These are phyloP conservation scores for Symbiodinium natans DNA, from an alignment of 73 alveolate genomes.

Conservation along the genomic window DNA sequence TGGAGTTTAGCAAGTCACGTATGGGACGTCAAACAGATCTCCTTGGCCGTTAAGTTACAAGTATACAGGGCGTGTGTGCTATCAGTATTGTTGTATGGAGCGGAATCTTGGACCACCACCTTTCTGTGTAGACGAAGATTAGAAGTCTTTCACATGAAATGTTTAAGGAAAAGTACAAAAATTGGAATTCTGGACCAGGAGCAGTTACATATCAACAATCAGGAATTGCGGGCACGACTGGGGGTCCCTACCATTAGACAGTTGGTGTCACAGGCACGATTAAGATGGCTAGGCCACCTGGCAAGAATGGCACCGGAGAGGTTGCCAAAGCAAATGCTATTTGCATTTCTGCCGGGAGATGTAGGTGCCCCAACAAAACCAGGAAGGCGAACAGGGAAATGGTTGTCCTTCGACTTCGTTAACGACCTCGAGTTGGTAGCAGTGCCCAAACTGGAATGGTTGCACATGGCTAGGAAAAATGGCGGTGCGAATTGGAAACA, in stretches of 20 bases:
- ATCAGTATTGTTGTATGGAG: conserved; percentile 24
- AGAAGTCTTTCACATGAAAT: background rate
- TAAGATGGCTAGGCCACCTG: conserved; percentile 37
- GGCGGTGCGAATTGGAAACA: background rate
- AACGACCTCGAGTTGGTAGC: background rate
- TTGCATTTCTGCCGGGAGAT: background rate
- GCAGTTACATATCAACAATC: background rate
- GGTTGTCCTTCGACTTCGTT: background rate
- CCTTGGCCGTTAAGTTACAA: background rate
- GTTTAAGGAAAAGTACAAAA: background rate
- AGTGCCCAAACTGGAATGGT: background rate
- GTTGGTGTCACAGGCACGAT: background rate
- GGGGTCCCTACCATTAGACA: background rate
- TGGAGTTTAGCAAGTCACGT: background rate
- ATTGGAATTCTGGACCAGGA: background rate
- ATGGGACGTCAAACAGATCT: conserved; percentile 1
- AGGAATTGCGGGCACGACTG: background rate
- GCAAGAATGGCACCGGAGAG: conserved; percentile 9
- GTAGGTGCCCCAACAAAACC: background rate
- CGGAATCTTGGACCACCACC: conserved; percentile 22
- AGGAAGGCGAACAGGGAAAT: background rate
- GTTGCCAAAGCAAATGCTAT: background rate
- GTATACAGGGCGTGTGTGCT: conserved; percentile 15
- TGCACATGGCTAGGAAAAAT: background rate
- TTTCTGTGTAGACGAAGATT: background rate